These are phyloP conservation scores for Vitis vinifera DNA, from an alignment of 164 flowering plant species.

Conservation along the genomic window ASM3070453v1 NC_081815.1:4250001-4250500, in stretches of 20 bases:
- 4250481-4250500: slow-evolving; percentile 20
- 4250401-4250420: slow-evolving; percentile 60
- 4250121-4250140: slow-evolving; percentile 47
- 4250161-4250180: slow-evolving; percentile 62
- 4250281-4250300: slow-evolving; percentile 27
- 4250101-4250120: slow-evolving; percentile 50
- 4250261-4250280: slow-evolving; percentile 8
- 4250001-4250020: slow-evolving; percentile 48
- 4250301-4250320: slow-evolving; percentile 54
- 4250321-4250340: slow-evolving; percentile 39
- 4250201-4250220: slow-evolving; percentile 43
- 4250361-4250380: slow-evolving; percentile 46
- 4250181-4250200: slow-evolving; percentile 42
- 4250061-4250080: slow-evolving; percentile 67
- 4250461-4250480: slow-evolving; percentile 8
- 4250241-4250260: slow-evolving; percentile 11
- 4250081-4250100: slow-evolving; percentile 53
- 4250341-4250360: slow-evolving; percentile 32
- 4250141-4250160: slow-evolving; percentile 67
- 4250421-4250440: slow-evolving; percentile 27
- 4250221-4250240: slow-evolving; percentile 15
- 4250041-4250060: slow-evolving; percentile 57
- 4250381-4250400: slow-evolving; percentile 39
- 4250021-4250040: slow-evolving; percentile 60
- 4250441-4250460: slow-evolving; percentile 3